Conservation (phyloP, 495 filamentous ascomycete genomes). For the Aspergillus panamensis region DNA sequence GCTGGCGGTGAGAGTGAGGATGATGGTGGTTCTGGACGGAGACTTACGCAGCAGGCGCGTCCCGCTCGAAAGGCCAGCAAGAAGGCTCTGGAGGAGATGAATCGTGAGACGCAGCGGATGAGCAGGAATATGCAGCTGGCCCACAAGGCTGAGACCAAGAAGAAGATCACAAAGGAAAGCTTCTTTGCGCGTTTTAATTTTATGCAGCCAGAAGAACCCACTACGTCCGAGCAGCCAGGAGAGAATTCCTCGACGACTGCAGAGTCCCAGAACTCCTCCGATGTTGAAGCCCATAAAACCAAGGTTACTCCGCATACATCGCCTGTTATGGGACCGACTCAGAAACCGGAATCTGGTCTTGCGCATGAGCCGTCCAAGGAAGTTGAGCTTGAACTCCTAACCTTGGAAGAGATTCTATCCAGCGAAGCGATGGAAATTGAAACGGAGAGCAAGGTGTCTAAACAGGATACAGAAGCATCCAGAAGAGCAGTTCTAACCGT, state of each 20-base stretch:
- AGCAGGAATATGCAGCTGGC: conserved; percentile 83
- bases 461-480: too few relatives aligned
- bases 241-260: conserved; percentile 40
- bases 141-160: conserved; percentile 87
- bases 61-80: conserved; percentile 87
- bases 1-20: conserved; percentile 45
- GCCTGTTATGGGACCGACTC: conserved; percentile 31
- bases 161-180: conserved; percentile 82
- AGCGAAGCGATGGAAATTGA: conserved; percentile 6
- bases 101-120: conserved; percentile 86
- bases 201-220: conserved; percentile 36
- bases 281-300: conserved; percentile 40
- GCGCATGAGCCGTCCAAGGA: conserved; percentile 17
- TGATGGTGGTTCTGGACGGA: conserved; percentile 53
- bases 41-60: conserved; percentile 60
- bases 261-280: conserved; percentile 47
- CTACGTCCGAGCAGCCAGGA: conserved; percentile 18
- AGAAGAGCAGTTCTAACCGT: conserved; percentile 23
- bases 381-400: conserved; percentile 17
- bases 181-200: conserved; percentile 85
- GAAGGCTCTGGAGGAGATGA: conserved; percentile 95
- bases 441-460: too few relatives aligned
- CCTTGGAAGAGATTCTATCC: conserved; percentile 21
- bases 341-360: conserved; percentile 23
- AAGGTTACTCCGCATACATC: conserved; percentile 53